phyloP scores from a whole-genome alignment of 768 basidiomycete genomes.

The Psilocybe azurescens region DNA sequence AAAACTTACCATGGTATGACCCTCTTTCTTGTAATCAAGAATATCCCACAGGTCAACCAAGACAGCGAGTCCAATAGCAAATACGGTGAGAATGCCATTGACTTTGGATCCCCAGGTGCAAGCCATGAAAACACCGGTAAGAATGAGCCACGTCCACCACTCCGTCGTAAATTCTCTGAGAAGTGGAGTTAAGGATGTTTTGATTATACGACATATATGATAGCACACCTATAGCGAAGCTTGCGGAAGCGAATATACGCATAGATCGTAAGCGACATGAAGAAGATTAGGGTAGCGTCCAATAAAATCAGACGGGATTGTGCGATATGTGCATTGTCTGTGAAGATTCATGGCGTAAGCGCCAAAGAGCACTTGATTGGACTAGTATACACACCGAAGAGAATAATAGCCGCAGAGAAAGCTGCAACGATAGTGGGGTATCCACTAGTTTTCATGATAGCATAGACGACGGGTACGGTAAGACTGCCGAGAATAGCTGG shows the following conservation, averaged over 20 bases:
- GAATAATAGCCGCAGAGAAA: conserved; percentile 84
- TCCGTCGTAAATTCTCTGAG: conserved; percentile 81
- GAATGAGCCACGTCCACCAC: conserved; percentile 95
- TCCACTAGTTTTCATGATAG: conserved; percentile 97
- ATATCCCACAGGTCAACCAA: conserved; percentile 94
- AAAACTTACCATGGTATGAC: conserved; percentile 71
- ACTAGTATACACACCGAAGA: conserved; percentile 75
- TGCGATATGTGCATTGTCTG: conserved; percentile 95
- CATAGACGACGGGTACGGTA: conserved; percentile 90
- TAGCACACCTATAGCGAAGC: conserved; percentile 78
- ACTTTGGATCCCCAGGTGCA: conserved; percentile 98
- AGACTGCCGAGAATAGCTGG: conserved; percentile 92
- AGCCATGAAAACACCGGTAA: conserved; percentile 93
- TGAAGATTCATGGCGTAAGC: background rate
- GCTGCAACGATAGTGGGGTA: conserved; percentile 91
- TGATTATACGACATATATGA: background rate
- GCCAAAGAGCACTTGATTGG: background rate
- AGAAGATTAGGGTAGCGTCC: conserved; percentile 93
- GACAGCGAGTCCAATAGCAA: conserved; percentile 89
- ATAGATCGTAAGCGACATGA: conserved; percentile 93
- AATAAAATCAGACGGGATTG: conserved; percentile 97
- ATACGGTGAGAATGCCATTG: conserved; percentile 92
- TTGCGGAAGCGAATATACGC: conserved; percentile 95
- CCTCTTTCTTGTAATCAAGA: conserved; percentile 78
- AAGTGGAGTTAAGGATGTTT: conserved; percentile 12